Evolutionary conservation across 2,329 filamentous ascomycete species (phyloP).

Genomic region (Calonectria fujianensis): DNA sequence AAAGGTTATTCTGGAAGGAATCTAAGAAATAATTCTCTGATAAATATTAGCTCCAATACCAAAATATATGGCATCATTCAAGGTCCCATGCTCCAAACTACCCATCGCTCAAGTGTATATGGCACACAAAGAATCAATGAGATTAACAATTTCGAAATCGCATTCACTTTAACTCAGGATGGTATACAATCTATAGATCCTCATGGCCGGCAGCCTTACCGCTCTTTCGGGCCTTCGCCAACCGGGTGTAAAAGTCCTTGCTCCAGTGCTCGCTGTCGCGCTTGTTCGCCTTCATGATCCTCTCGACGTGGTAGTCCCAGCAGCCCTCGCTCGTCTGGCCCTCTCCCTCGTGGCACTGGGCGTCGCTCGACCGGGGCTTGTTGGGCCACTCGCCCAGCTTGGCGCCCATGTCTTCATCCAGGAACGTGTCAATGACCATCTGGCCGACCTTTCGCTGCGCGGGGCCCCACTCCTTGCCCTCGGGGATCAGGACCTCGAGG

Average conservation of each 20-base stretch:
- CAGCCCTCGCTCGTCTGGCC: slow-evolving; percentile 69
- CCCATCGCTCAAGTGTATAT: not conserved
- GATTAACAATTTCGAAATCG: slow-evolving; percentile 8
- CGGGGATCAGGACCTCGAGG: slow-evolving; percentile 70
- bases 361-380: slow-evolving; percentile 57
- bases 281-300: slow-evolving; percentile 62
- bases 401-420: slow-evolving; percentile 80
- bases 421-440: slow-evolving; percentile 78
- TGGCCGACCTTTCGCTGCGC: slow-evolving; percentile 74
- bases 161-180: slow-evolving; percentile 2
- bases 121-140: not conserved
- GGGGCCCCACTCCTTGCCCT: slow-evolving; percentile 68
- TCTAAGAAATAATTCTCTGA: no score
- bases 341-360: slow-evolving; percentile 60
- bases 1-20: no score
- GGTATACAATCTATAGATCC: slow-evolving; percentile 57
- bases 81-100: no score
- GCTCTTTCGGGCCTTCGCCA: slow-evolving; percentile 59
- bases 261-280: slow-evolving; percentile 67
- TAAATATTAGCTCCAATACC: no score
- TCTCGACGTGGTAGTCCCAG: slow-evolving; percentile 73
- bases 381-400: slow-evolving; percentile 74
- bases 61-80: no score
- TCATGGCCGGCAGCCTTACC: slow-evolving; percentile 52
- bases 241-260: slow-evolving; percentile 61